Base-by-base conservation (phyloP, 192 early-diverging fungal species). In the Backusella australiensis region DNA sequence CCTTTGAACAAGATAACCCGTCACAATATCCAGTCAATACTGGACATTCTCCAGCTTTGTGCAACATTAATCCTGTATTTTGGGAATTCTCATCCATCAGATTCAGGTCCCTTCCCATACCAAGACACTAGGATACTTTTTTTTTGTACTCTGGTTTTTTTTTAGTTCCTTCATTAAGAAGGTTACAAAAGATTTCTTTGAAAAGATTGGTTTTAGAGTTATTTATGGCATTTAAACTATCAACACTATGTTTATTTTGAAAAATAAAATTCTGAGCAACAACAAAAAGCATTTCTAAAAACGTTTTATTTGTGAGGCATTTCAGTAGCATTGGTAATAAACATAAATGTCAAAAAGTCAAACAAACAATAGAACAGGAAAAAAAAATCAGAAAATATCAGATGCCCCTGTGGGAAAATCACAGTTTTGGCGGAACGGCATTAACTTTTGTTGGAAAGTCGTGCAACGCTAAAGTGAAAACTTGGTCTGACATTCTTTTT, bases 401-500 rank as follows among this genome's bases (percentile, higher is more conserved):
- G 7, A 63, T 4, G 4, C 3, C 3, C 56, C 56, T 63, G 56
- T 63, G 56, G 56, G 56, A 63, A 63, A 63, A 63, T 63, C 56
- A 63, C 56, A 63, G 56, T 23, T 63, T 63, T 63, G 56, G 56
- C 56, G 29, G 56, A 63, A 26, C 56, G 56, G 56, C 56, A 12
- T 63, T 26, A 29, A 29, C 56, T 63, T 12, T 26, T 11, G n/a
- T 29, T 63, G 56, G 56, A 29, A 63, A 63, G 23, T 63, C 56
- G 56, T 63, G 56, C 56, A 63, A 63, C 56, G 3, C 9, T 63
- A 26, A 8, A 26, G 8, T 63, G 56, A 63, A 63, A 29, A 63
- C 23, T 59, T 63, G 56, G 56, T 63, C 56, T 63, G 56, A 29
- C 56, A 63, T 63, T 63, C 56, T 63, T 63, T 63, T 63, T 29